Conservation (phyloP, 2,329 filamentous ascomycete genomes). For the Trichocomaceae sp. region DNA sequence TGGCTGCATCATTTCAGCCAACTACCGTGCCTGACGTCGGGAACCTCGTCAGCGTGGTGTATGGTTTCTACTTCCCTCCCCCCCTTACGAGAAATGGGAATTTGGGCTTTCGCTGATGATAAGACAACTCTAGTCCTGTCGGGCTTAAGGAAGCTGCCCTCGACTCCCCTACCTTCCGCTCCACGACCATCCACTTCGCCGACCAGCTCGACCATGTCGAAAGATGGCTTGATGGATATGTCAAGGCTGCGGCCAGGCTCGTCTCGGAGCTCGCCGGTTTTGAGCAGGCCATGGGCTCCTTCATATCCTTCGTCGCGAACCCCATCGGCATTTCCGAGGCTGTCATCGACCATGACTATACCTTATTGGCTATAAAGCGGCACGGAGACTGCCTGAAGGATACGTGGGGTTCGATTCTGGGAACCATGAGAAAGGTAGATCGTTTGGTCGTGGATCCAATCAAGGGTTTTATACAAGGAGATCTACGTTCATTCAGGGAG, state of each 20-base stretch:
- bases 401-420: constrained; percentile 73
- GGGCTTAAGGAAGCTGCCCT: constrained; percentile 89
- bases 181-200: constrained; percentile 74
- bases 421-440: constrained; percentile 71
- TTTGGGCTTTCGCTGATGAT: neutral
- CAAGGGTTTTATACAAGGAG: constrained; percentile 66
- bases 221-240: constrained; percentile 76
- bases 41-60: constrained; percentile 43
- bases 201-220: constrained; percentile 90
- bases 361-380: constrained; percentile 74
- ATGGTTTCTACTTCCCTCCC: constrained; percentile 17
- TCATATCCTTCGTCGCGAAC: constrained; percentile 69
- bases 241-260: constrained; percentile 57
- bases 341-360: constrained; percentile 91
- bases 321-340: constrained; percentile 69
- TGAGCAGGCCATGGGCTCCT: constrained; percentile 71
- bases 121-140: constrained; percentile 55
- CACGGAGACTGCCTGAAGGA: constrained; percentile 81
- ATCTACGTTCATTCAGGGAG: constrained; percentile 82
- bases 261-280: constrained; percentile 62
- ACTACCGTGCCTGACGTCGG: constrained; percentile 35
- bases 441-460: constrained; percentile 73
- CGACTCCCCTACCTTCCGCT: constrained; percentile 92
- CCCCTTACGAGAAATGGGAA: neutral
- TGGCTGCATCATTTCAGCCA: constrained; percentile 30